These are phyloP conservation scores for Scolecobasidium constrictum DNA, from an alignment of 2,329 filamentous ascomycete species.

Conservation along the genomic window DNA sequence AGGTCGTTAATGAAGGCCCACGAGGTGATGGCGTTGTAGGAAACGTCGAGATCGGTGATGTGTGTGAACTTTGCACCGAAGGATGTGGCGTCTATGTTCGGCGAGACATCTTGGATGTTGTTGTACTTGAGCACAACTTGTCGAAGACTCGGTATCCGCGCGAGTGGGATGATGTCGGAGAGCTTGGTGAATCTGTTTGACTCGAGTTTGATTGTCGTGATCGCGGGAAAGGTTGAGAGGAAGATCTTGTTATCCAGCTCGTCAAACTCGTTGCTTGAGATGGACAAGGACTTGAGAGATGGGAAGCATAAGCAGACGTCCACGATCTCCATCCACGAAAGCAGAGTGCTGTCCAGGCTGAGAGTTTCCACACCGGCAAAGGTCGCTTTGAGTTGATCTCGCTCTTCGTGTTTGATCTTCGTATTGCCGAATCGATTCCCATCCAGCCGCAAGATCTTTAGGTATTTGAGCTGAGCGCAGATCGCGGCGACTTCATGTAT, in stretches of 20 bases:
- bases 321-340: constrained; percentile 24
- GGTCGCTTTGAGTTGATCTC: constrained; percentile 15
- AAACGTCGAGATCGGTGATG: constrained; percentile 31
- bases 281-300: background rate
- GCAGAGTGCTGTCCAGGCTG: constrained; percentile 37
- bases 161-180: constrained; percentile 46
- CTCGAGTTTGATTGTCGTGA: constrained; percentile 15
- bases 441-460: constrained; percentile 48
- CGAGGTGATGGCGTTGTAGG: constrained; percentile 35
- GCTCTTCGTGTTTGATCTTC: constrained; percentile 17
- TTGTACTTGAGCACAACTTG: constrained; percentile 62
- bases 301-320: constrained; percentile 1
- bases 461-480: constrained; percentile 54
- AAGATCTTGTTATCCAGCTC: background rate
- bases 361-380: constrained; percentile 32
- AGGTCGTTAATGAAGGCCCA: constrained; percentile 70
- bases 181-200: constrained; percentile 49
- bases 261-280: constrained; percentile 2
- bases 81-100: constrained; percentile 8
- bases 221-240: constrained; percentile 11
- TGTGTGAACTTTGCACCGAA: constrained; percentile 16
- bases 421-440: constrained; percentile 56
- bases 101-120: constrained; percentile 41
- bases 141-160: constrained; percentile 42
- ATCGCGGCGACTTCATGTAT: constrained; percentile 59